Evolutionary conservation across 768 basidiomycete species (phyloP).

Genomic region (Dioszegia crocea): DNA sequence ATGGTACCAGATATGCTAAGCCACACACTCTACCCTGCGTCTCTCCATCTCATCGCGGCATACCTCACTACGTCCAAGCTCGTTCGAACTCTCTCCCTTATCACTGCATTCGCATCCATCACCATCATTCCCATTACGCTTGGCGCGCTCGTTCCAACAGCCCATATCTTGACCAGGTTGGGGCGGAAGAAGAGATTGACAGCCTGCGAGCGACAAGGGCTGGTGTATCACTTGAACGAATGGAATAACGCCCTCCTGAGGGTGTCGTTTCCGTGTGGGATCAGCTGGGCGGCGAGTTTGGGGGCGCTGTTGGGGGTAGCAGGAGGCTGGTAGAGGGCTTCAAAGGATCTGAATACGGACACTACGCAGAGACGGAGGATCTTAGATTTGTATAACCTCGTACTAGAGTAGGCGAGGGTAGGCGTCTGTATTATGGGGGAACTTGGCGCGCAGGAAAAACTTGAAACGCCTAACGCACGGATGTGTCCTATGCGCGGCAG

Average conservation of each 20-base stretch:
- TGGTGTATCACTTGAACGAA: background rate
- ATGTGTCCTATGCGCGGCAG: too few relatives aligned
- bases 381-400: too few relatives aligned
- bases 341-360: too few relatives aligned
- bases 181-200: background rate
- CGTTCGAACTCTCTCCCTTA: background rate
- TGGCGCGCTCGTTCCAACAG: background rate
- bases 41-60: background rate
- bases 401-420: too few relatives aligned
- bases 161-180: background rate
- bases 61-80: background rate
- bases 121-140: background rate
- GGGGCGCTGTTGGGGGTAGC: background rate
- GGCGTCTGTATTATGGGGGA: too few relatives aligned
- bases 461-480: too few relatives aligned
- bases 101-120: background rate
- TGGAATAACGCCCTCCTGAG: background rate
- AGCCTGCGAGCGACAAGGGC: background rate
- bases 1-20: background rate
- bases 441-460: too few relatives aligned
- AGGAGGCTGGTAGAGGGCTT: background rate
- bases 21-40: background rate
- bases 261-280: background rate
- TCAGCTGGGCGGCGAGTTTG: background rate
- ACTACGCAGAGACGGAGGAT: too few relatives aligned